Conservation (phyloP, 2,329 filamentous ascomycete species). For the Pestalotiopsis sp. region DNA sequence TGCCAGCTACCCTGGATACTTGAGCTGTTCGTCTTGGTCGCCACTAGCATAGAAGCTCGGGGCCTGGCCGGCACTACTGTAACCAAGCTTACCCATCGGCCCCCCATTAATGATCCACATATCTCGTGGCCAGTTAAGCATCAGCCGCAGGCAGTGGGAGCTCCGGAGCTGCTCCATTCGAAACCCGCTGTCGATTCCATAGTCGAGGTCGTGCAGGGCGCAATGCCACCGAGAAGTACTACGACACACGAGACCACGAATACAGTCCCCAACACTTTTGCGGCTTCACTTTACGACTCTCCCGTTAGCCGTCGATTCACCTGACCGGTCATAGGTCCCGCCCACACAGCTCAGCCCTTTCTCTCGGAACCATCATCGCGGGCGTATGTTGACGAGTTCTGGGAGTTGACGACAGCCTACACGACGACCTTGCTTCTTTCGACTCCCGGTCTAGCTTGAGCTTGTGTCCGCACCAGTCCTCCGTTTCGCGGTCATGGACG, state of each 20-base stretch:
- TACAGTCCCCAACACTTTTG: neutral
- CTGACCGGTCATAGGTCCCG: neutral
- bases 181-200: neutral
- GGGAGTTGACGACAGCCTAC: neutral
- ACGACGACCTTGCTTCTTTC: neutral
- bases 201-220: neutral
- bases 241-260: slow-evolving; percentile 7
- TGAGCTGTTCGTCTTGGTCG: neutral
- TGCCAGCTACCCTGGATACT: neutral
- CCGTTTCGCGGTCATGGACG: slow-evolving; percentile 35
- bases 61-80: neutral
- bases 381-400: slow-evolving; percentile 17
- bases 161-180: neutral
- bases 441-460: neutral
- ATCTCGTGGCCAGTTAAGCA: neutral
- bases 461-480: neutral
- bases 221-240: neutral
- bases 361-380: slow-evolving; percentile 12
- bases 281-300: neutral
- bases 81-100: neutral
- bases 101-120: neutral
- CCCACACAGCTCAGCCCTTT: neutral
- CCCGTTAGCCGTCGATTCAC: neutral
- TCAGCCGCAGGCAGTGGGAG: neutral
- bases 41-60: neutral